Conservation (phyloP, 495 filamentous ascomycete species). For the Usnea hakonensis region DNA sequence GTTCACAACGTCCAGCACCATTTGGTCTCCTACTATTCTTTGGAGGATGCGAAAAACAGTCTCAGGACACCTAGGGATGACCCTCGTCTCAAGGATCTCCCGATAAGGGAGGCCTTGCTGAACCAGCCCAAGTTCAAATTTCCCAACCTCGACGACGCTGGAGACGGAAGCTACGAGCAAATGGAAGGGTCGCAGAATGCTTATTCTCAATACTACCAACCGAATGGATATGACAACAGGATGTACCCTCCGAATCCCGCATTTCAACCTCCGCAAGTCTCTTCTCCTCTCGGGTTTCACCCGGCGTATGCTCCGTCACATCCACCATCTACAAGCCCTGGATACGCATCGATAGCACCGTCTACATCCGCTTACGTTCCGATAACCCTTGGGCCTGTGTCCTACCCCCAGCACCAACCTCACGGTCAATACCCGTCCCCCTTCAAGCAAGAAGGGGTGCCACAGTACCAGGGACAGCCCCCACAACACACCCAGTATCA, state of each 20-base stretch:
- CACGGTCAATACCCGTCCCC: conserved; percentile 11
- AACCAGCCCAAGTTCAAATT: conserved; percentile 63
- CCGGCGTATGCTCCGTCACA: conserved; percentile 18
- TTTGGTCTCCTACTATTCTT: conserved; percentile 80
- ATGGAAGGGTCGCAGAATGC: conserved; percentile 36
- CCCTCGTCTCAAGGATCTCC: conserved; percentile 45
- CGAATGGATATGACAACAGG: conserved; percentile 13
- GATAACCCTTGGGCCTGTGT: conserved; percentile 7
- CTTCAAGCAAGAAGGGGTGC: conserved; percentile 7
- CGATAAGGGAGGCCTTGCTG: conserved; percentile 51
- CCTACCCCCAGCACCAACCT: conserved; percentile 10
- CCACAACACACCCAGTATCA: conserved; percentile 12
- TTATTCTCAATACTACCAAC: conserved; percentile 22
- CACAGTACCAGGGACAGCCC: conserved; percentile 12
- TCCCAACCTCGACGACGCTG: conserved; percentile 53
- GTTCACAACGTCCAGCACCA: conserved; percentile 65
- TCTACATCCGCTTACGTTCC: conserved; percentile 12
- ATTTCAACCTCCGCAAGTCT: conserved; percentile 6
- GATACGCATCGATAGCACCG: conserved; percentile 14
- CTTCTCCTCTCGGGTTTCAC: conserved; percentile 7
- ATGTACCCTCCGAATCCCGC: conserved; percentile 8
- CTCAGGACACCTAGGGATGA: conserved; percentile 57
- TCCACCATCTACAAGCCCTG: conserved; percentile 13
- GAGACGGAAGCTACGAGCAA: conserved; percentile 31
- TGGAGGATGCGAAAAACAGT: conserved; percentile 58